These are phyloP conservation scores for Cucurbitaria berberidis DNA, from an alignment of 2,329 filamentous ascomycete genomes.

Conservation along the genomic window DNA sequence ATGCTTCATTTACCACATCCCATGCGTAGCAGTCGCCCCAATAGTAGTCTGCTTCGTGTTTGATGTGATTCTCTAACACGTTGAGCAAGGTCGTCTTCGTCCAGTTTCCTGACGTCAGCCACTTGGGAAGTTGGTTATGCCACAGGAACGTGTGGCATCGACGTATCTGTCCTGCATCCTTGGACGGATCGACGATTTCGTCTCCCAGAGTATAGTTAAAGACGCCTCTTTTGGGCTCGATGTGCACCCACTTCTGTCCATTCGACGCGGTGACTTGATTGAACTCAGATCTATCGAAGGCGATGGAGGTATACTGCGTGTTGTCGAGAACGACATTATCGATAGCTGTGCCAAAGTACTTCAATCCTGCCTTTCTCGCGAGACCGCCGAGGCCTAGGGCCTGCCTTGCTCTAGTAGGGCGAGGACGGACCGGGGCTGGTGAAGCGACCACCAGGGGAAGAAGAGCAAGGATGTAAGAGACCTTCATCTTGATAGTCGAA, in stretches of 20 bases:
- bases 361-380: conserved; percentile 61
- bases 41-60: conserved; percentile 63
- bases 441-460: conserved; percentile 26
- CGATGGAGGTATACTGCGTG: conserved; percentile 60
- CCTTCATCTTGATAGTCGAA: conserved; percentile 33
- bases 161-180: conserved; percentile 55
- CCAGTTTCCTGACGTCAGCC: conserved; percentile 61
- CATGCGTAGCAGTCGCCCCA: conserved; percentile 66
- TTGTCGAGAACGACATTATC: conserved; percentile 60
- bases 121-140: conserved; percentile 61
- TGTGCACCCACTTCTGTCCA: conserved; percentile 68
- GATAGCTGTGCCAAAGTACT: conserved; percentile 65
- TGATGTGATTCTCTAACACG: conserved; percentile 66
- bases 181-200: conserved; percentile 50
- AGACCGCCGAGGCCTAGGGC: conserved; percentile 56
- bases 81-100: conserved; percentile 63
- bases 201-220: conserved; percentile 68
- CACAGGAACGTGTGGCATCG: conserved; percentile 68
- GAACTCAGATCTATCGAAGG: conserved; percentile 64
- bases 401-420: conserved; percentile 11
- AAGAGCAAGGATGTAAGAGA: conserved; percentile 20
- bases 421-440: conserved; percentile 12
- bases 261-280: conserved; percentile 71
- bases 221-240: conserved; percentile 61
- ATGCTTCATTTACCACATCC: conserved; percentile 71